Percentiles rank a stretch among this genome's conserved stretches.
Evolutionary conservation across 2,329 filamentous ascomycete genomes (phyloP).

Genomic region (Ascochyta lentis): DNA sequence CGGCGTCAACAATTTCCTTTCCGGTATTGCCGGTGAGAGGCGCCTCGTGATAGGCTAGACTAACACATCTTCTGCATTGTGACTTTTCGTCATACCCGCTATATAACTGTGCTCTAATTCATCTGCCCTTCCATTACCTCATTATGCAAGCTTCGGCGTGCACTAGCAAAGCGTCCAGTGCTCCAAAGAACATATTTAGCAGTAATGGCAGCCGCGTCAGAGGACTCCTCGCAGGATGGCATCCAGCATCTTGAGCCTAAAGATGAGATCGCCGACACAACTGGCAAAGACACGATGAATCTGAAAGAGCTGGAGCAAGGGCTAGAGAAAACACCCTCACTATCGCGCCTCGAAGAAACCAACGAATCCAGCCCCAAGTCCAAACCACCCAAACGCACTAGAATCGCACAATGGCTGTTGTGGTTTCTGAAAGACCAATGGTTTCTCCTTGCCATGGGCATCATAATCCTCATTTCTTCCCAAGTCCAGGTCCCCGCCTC

Average conservation of each 20-base stretch:
- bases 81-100: conserved; percentile 11
- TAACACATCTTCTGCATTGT: neutral
- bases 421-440: conserved; percentile 64
- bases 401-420: conserved; percentile 21
- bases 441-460: conserved; percentile 67
- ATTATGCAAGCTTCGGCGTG: neutral
- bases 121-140: neutral
- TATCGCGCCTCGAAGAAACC: neutral
- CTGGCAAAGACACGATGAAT: neutral
- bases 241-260: neutral
- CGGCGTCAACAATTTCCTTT: conserved; percentile 8
- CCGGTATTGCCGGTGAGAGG: neutral
- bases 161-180: neutral
- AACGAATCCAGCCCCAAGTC: neutral
- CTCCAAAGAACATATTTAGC: neutral
- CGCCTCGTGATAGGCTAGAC: neutral
- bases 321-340: neutral
- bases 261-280: neutral
- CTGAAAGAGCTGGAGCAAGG: neutral
- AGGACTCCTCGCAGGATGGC: neutral
- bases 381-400: conserved; percentile 3
- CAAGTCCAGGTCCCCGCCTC: conserved; percentile 64
- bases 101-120: conserved; percentile 9
- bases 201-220: conserved; percentile 2
- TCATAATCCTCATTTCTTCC: conserved; percentile 61